Evolutionary conservation across 305 asterid genomes (phyloP).

Genomic region (Nicotiana rustica): DNA sequence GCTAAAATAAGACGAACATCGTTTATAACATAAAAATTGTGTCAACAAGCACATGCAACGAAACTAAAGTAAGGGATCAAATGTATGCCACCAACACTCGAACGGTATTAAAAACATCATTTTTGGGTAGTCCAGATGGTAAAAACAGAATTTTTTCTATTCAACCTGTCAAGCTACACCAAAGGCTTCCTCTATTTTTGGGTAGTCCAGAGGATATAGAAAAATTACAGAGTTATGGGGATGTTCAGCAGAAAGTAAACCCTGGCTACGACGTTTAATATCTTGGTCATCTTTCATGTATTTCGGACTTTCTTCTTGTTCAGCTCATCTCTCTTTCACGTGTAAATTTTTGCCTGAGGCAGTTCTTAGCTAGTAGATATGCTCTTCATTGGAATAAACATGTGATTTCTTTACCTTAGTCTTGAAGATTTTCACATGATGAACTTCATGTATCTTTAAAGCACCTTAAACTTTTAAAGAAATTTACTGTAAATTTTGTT

Average conservation of each 20-base stretch:
- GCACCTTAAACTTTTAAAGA: neutral
- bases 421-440: neutral
- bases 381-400: slow-evolving; percentile 18
- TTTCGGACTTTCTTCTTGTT: neutral
- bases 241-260: slow-evolving; percentile 80
- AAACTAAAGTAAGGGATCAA: too few relatives aligned
- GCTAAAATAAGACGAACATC: too few relatives aligned
- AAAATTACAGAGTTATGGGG: slow-evolving; percentile 76
- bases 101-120: too few relatives aligned
- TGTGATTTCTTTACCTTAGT: neutral
- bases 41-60: too few relatives aligned
- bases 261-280: slow-evolving; percentile 79
- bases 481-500: neutral
- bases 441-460: slow-evolving; percentile 10
- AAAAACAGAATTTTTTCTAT: slow-evolving; percentile 72
- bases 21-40: too few relatives aligned
- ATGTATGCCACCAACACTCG: too few relatives aligned
- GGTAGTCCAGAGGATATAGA: slow-evolving; percentile 87
- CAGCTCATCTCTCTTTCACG: neutral
- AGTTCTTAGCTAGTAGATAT: neutral
- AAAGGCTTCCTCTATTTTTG: slow-evolving; percentile 80
- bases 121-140: too few relatives aligned
- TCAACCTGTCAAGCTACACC: slow-evolving; percentile 85
- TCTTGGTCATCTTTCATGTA: neutral
- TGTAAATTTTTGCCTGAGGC: neutral